Evolutionary conservation across 805 yeast species (phyloP), one percentile per base, ranked within the genome.

Genomic region (Yamadazyma scolyti): DNA sequence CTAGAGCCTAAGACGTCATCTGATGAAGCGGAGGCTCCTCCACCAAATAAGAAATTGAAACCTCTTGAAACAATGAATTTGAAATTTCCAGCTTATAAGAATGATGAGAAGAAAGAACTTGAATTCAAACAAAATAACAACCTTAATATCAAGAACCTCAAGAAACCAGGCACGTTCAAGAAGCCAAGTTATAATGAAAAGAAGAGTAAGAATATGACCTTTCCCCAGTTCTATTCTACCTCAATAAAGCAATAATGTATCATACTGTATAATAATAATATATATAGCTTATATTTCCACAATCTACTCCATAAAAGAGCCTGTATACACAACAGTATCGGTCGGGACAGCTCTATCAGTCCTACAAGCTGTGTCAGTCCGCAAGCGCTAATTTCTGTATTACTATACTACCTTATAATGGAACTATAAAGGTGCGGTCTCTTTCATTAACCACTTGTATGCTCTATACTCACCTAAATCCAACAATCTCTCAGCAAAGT

Each of bases 381-480:
- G n/a, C n/a, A n/a, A n/a, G n/a, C n/a, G n/a, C n/a, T n/a, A n/a
- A n/a, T n/a, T n/a, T n/a, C n/a, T n/a, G 19, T 10, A 9, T 26
- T 19, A 20, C 22, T 9, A 16, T 25, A n/a, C n/a, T n/a, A n/a
- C n/a, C n/a, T n/a, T n/a, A n/a, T n/a, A n/a, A n/a, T n/a, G 34
- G 43, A 23, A 50, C 25, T 8, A n/a, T n/a, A n/a, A n/a, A n/a
- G 70, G 68, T 27, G 46, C 49, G 4, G 87, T 79, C 56, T 87
- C 94, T 39, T 71, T 72, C 43, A 72, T 55, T 28, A 90, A 63
- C 95, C 96, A 90, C 24, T 65, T 65, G 42, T 68, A 68, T 0
- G 89, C 82, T 14, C 73, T 54, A n/a, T 66, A 63, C 36, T 79
- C 82, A 4, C 73, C 71, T 48, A 68, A 44, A 26, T 71, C 76